Evolutionary conservation across 768 basidiomycete species (phyloP), one percentile per base, ranked within the genome.

Genomic region (Amanita pallidorosea): DNA sequence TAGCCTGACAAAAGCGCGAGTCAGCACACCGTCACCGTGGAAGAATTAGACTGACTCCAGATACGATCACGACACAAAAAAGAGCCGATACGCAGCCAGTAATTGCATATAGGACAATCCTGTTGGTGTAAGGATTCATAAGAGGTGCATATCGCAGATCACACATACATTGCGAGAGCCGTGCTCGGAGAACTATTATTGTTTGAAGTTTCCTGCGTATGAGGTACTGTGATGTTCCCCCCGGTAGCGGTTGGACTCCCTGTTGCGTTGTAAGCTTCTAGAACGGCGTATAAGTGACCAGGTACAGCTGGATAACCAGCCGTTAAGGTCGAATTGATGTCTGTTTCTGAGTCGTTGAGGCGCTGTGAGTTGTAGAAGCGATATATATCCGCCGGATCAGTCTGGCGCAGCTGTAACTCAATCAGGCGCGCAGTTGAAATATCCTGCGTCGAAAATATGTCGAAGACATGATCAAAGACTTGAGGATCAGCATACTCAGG

Each of bases 71-170:
- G 42, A 87, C 67, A 55, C 82, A 80, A 67, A 96, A 94, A 18
- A 93, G 70, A 22, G 80, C 79, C 20, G 88, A 88, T 35, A 97
- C 90, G 55, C 87, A 83, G 4, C 89, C 93, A 1, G 90, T 92
- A 57, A 95, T 90, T 3, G 81, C 80, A 61, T 95, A 95, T 17
- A 90, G 70, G 25, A 90, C 74, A 50, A 90, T 85, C 88, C 88
- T 84, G 44, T 4, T 45, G 6, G 3, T 31, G 31, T 31, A 12
- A 35, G n/a, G 43, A 42, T 44, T 41, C 46, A 43, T 35, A 22
- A 53, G 18, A 41, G 51, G 49, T 40, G 18, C 45, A 34, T 35
- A 12, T 15, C 47, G 37, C 37, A 17, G 31, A 45, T 15, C 38
- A 33, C 27, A 56, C 75, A 58, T 58, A 84, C 92, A 95, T 94